Conservation (phyloP, 306 rosid genomes). For the Lagenaria siceraria region DNA sequence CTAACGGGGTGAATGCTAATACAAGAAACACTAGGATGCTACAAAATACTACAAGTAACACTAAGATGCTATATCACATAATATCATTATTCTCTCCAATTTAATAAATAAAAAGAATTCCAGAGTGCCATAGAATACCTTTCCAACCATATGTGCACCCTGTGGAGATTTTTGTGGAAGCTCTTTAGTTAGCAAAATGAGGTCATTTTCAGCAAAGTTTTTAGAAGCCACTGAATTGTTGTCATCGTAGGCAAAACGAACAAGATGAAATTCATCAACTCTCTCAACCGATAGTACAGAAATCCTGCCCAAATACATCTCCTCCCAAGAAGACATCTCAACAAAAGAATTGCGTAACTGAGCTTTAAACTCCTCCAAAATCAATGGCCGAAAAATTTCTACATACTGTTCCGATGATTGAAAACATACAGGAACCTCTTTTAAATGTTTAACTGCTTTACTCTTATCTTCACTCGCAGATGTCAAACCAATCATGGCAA, state of each 20-base stretch:
- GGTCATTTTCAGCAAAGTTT: conserved; percentile 84
- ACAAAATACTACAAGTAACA: neutral
- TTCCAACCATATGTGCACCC: conserved; percentile 87
- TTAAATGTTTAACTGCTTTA: conserved; percentile 34
- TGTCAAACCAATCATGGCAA: conserved; percentile 50
- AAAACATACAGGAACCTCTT: conserved; percentile 76
- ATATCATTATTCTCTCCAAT: neutral
- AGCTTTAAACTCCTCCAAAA: conserved; percentile 93
- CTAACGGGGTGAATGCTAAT: neutral
- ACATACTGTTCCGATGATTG: conserved; percentile 78
- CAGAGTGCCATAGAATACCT: conserved; percentile 33
- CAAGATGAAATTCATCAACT: conserved; percentile 85
- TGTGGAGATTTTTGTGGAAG: conserved; percentile 59
- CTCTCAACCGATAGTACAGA: conserved; percentile 87
- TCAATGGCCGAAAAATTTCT: conserved; percentile 68
- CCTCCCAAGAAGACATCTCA: conserved; percentile 81
- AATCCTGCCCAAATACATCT: conserved; percentile 55
- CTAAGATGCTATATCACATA: neutral
- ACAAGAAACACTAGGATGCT: neutral
- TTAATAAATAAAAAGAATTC: neutral
- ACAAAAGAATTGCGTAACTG: conserved; percentile 65
- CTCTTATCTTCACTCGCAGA: conserved; percentile 49
- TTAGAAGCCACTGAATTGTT: conserved; percentile 41
- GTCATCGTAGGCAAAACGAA: conserved; percentile 68
- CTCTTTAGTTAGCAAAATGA: conserved; percentile 70